Base-by-base conservation (phyloP, 2,329 filamentous ascomycete genomes). In the Dendryphion nanum region DNA sequence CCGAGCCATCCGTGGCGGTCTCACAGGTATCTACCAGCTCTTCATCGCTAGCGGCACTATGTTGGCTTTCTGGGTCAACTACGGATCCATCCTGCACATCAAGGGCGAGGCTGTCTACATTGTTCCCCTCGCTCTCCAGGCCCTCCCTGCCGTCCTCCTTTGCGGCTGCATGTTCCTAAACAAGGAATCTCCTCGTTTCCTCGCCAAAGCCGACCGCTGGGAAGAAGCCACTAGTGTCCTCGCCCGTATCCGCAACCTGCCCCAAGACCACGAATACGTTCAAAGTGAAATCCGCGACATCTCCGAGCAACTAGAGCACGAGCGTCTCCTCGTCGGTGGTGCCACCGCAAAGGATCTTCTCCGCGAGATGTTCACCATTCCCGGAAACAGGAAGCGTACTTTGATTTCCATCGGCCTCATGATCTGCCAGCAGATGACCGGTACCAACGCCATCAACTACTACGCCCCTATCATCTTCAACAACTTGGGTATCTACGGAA, bases 361-460 rank as follows among this genome's bases (percentile, higher is more conserved):
- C 21, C 59, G 51, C 41, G 65, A 68, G 42, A 67, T 68, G 64
- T 77, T 73, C 72, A 59, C 54, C 13, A 62, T 68, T 33, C 64
- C 64, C 5, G 63, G 64, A 6, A 78, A 81, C 38, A 73, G 83
- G 40, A 82, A 82, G 52, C 76, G 83, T 35, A 79, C 77, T 2
- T 61, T 85, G 32, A 75, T 86, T 40, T 82, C 79, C 19, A 76
- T 87, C 71, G 82, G 62, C 12, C 65, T 74, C 23, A 78, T 74
- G 82, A 68, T 85, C 26, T 86, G 81, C 59, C 83, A 88, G 60
- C 83, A 86, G 59, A 83, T 86, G 78, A 86, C 83, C 0, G 82
- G 82, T 14, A 66, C 61, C 2, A 67, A 66, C 15, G 63, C 63
- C 18, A 65, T 66, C 46, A 67, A 83, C 60, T 85, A 85, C 68